These are phyloP conservation scores for Apostasia shenzhenica DNA, from an alignment of 106 monocot genomes.

Conservation along the genomic window DNA sequence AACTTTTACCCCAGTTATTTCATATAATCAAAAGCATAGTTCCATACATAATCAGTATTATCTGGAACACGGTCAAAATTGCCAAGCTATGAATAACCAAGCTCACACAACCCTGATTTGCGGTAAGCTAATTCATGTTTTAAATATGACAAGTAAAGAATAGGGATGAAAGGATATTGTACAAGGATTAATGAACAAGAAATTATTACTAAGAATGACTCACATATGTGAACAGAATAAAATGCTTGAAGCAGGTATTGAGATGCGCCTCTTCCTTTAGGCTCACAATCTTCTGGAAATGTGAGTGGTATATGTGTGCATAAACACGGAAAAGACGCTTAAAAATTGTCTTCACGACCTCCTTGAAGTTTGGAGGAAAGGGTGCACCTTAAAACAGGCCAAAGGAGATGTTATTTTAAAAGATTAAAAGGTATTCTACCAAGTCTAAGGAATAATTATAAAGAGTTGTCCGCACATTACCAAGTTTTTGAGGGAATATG, in stretches of 20 bases:
- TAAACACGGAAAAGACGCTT: conserved; percentile 96
- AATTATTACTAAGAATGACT: conserved; percentile 10
- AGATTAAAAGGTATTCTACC: no score
- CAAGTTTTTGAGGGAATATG: conserved; percentile 91
- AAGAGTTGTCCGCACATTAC: conserved; percentile 22
- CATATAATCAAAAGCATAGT: no score
- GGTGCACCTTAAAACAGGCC: conserved; percentile 52
- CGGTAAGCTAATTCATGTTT: no score
- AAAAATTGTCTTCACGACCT: conserved; percentile 97
- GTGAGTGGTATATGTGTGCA: conserved; percentile 96
- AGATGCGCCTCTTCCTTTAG: conserved; percentile 99
- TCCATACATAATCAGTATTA: no score
- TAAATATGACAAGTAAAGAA: no score
- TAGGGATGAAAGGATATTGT: no score
- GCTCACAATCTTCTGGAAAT: conserved; percentile 98
- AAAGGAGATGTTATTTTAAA: not conserved
- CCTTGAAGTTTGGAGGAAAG: conserved; percentile 89
- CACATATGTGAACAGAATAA: conserved; percentile 96
- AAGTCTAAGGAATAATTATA: not conserved
- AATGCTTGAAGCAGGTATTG: conserved; percentile 99
- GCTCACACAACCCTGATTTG: no score
- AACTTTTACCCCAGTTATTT: no score
- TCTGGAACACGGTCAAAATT: no score
- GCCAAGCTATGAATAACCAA: no score
- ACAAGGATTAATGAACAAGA: no score